phyloP scores from a whole-genome alignment of 1,284 basidiomycete species.

The Irpex sp. region DNA sequence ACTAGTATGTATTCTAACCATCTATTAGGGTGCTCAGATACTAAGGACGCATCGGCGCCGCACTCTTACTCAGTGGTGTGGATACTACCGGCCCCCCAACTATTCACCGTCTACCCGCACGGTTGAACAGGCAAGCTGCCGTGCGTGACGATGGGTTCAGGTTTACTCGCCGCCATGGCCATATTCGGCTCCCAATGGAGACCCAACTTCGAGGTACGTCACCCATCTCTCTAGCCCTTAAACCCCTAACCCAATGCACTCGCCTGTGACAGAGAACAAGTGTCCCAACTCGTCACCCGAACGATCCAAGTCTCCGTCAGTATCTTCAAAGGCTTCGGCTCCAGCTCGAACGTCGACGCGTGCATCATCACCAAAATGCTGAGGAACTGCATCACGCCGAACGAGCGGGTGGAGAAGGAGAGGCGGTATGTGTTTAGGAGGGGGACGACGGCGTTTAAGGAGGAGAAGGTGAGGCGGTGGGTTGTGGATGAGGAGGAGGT shows the following conservation, averaged over 20 bases:
- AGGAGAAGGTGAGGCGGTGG: slow-evolving; percentile 70
- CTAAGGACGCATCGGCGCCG: slow-evolving; percentile 93
- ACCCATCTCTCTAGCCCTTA: neutral
- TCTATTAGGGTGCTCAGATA: slow-evolving; percentile 90
- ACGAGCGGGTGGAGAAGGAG: slow-evolving; percentile 79
- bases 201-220: slow-evolving; percentile 74
- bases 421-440: slow-evolving; percentile 79
- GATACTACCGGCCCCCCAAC: slow-evolving; percentile 86
- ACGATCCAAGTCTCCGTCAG: slow-evolving; percentile 94
- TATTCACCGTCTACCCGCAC: slow-evolving; percentile 96
- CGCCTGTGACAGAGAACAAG: slow-evolving; percentile 68
- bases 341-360: slow-evolving; percentile 96
- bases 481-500: slow-evolving; percentile 67
- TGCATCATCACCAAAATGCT: slow-evolving; percentile 95
- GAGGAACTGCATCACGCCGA: slow-evolving; percentile 86
- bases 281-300: slow-evolving; percentile 80
- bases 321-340: slow-evolving; percentile 99
- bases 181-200: slow-evolving; percentile 92
- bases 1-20: neutral
- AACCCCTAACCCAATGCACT: neutral
- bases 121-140: slow-evolving; percentile 99
- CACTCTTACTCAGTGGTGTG: slow-evolving; percentile 96
- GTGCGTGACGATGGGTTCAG: slow-evolving; percentile 98
- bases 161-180: slow-evolving; percentile 89
- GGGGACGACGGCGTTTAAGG: slow-evolving; percentile 88